Base-by-base conservation (phyloP, 768 basidiomycete genomes). In the Hericium erinaceus region DNA sequence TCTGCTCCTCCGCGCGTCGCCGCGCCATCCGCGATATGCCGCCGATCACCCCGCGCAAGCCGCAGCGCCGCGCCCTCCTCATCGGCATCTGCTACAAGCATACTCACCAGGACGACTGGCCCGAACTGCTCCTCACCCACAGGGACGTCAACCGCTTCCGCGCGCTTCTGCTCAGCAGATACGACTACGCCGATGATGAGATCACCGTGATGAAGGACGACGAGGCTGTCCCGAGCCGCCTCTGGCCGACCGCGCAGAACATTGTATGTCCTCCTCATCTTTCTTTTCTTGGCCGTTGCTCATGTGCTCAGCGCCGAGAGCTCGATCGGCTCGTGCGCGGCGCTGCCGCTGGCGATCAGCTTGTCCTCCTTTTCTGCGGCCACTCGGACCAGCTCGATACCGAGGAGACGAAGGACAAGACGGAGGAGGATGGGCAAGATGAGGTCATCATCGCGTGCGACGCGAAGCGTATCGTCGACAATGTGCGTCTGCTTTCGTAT, bases 341-440 rank as follows among this genome's bases (percentile, higher is more conserved):
- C 48, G 67, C 61, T 1, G 57, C 55, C n/a, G 18, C 60, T 2
- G 68, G 64, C 20, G 69, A 70, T 49, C 59, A 24, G 22, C 61
- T 67, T 13, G 59, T 54, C 8, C 67, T 69, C 28, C 56, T 66
- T 22, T 70, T 60, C 24, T 63, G 65, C 3, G 67, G 67, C 1
- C 66, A 68, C 26, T 64, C 65, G 1, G 64, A 61, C n/a, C 67
- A 67, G 39, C 54, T 60, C 18, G 7, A 33, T 10, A 7, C 33
- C 6, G 8, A 33, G 33, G 33, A 49, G 0, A 52, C 60, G 39
- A 3, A 8, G 10, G 60, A 58, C 44, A 41, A 56, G 15, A 55
- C 12, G 8, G 64, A 67, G 52, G 62, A 62, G 6, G 67, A 68
- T n/a, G 65, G 63, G 4, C 38, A 54, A 8, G 66, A 67, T n/a